Evolutionary conservation across 805 yeast species (phyloP).

Genomic region (Candida ulmi): DNA sequence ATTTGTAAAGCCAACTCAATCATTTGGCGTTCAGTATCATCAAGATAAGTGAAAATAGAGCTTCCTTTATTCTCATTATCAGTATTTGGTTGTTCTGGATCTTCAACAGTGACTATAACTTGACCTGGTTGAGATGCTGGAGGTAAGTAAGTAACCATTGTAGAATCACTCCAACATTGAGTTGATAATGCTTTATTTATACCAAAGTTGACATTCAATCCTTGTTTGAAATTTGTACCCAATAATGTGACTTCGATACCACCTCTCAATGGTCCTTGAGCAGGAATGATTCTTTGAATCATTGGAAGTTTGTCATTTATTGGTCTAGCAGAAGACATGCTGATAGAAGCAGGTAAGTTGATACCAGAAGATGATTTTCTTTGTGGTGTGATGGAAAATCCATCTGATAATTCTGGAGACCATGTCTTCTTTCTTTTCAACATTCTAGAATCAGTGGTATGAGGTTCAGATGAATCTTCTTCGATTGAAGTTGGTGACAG

Average conservation of each 20-base stretch:
- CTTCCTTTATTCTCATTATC: slow-evolving; percentile 15
- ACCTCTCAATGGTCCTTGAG: slow-evolving; percentile 93
- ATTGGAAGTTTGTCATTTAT: slow-evolving; percentile 7
- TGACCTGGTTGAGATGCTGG: slow-evolving; percentile 89
- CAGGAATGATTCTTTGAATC: slow-evolving; percentile 86
- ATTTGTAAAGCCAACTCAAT: slow-evolving; percentile 94
- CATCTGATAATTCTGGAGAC: slow-evolving; percentile 27
- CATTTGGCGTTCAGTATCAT: slow-evolving; percentile 91
- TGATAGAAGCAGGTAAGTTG: background rate
- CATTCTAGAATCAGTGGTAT: slow-evolving; percentile 33
- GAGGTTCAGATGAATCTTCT: slow-evolving; percentile 52
- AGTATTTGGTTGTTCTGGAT: slow-evolving; percentile 30
- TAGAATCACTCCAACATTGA: slow-evolving; percentile 93
- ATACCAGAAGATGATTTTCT: slow-evolving; percentile 24
- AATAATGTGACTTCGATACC: slow-evolving; percentile 92
- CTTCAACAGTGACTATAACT: slow-evolving; percentile 79
- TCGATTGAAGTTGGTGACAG: slow-evolving; percentile 61
- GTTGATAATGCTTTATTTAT: slow-evolving; percentile 73
- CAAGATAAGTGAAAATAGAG: slow-evolving; percentile 77
- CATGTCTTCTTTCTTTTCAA: slow-evolving; percentile 42
- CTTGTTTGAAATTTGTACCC: slow-evolving; percentile 83
- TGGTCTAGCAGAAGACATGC: slow-evolving; percentile 1
- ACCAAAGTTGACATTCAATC: slow-evolving; percentile 83
- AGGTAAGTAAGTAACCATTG: slow-evolving; percentile 90
- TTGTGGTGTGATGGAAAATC: slow-evolving; percentile 32